A percentile compares a stretch with the other conserved stretches of the same genome.
Evolutionary conservation across 345 rosid species (phyloP).

Genomic region (Linum lewisii): DNA sequence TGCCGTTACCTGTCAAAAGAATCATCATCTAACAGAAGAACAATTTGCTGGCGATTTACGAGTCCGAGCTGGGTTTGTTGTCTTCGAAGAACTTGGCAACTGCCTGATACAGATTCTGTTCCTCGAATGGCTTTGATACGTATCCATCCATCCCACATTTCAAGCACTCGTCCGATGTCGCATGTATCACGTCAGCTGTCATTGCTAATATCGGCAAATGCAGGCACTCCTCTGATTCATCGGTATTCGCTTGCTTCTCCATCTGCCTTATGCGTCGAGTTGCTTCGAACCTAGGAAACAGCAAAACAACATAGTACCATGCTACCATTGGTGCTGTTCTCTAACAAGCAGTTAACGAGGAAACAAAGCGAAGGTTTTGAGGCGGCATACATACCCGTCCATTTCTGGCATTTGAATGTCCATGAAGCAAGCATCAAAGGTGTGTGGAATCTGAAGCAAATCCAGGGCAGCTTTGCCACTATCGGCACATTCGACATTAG

Average conservation of each 20-base stretch:
- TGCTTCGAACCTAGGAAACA: constrained; percentile 66
- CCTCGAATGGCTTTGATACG: constrained; percentile 92
- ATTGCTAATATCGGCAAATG: constrained; percentile 88
- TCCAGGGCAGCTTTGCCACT: constrained; percentile 75
- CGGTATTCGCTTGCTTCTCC: constrained; percentile 52
- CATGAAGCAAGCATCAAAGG: constrained; percentile 96
- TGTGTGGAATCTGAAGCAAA: constrained; percentile 70
- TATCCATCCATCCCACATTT: constrained; percentile 95
- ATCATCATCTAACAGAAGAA: too few relatives aligned
- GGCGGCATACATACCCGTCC: constrained; percentile 85
- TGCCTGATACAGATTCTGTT: constrained; percentile 81
- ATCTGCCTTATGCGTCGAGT: constrained; percentile 65
- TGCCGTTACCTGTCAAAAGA: too few relatives aligned
- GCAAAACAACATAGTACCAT: too few relatives aligned
- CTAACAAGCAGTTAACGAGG: too few relatives aligned
- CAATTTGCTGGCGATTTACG: too few relatives aligned
- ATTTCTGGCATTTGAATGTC: constrained; percentile 99
- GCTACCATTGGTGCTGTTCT: too few relatives aligned
- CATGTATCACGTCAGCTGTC: constrained; percentile 97
- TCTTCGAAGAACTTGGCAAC: constrained; percentile 71
- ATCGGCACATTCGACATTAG: constrained; percentile 73
- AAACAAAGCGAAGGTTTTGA: background rate
- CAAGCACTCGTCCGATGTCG: constrained; percentile 75
- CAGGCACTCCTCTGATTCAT: constrained; percentile 26
- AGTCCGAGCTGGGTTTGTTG: too few relatives aligned